A percentile compares a stretch with the other conserved stretches of the same genome.
Conservation (phyloP, 495 filamentous ascomycete species). For the Beverwykella pulmonaria region DNA sequence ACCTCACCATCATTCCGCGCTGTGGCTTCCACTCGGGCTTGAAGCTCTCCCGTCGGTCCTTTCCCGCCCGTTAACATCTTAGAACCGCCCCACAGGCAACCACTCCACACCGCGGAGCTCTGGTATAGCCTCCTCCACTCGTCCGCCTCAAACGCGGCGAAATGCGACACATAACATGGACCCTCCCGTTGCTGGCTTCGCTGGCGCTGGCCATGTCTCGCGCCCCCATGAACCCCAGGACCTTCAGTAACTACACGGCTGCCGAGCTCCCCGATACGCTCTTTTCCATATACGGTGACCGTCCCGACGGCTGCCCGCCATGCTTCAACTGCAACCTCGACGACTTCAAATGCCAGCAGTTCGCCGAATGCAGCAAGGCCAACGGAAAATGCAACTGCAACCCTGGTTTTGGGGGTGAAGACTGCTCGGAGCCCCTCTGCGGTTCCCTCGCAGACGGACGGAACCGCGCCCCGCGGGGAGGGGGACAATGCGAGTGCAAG, state of each 20-base stretch:
- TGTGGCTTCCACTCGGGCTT: constrained; percentile 1
- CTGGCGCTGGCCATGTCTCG: constrained; percentile 11
- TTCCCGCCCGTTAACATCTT: not conserved
- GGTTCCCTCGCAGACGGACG: constrained; percentile 80
- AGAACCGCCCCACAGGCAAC: not conserved
- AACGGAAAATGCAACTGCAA: constrained; percentile 92
- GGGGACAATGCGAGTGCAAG: constrained; percentile 74
- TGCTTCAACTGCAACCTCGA: constrained; percentile 98
- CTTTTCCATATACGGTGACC: constrained; percentile 59
- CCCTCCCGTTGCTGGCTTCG: constrained; percentile 17
- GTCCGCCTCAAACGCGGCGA: constrained; percentile 18
- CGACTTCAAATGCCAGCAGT: constrained; percentile 87
- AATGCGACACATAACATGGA: constrained; percentile 34
- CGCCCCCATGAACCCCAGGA: constrained; percentile 31
- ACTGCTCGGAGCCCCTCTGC: constrained; percentile 86
- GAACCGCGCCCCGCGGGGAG: constrained; percentile 70
- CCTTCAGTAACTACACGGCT: constrained; percentile 33
- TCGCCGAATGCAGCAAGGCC: constrained; percentile 77
- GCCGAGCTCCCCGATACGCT: constrained; percentile 41
- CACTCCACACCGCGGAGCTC: constrained; percentile 7
- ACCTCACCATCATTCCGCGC: not conserved
- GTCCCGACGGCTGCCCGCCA: constrained; percentile 62
- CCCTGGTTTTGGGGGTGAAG: constrained; percentile 87
- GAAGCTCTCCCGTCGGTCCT: not conserved
- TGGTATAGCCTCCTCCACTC: constrained; percentile 4